phyloP scores from a whole-genome alignment of 2,329 filamentous ascomycete genomes.

The Rhynchosporium graminicola region DNA sequence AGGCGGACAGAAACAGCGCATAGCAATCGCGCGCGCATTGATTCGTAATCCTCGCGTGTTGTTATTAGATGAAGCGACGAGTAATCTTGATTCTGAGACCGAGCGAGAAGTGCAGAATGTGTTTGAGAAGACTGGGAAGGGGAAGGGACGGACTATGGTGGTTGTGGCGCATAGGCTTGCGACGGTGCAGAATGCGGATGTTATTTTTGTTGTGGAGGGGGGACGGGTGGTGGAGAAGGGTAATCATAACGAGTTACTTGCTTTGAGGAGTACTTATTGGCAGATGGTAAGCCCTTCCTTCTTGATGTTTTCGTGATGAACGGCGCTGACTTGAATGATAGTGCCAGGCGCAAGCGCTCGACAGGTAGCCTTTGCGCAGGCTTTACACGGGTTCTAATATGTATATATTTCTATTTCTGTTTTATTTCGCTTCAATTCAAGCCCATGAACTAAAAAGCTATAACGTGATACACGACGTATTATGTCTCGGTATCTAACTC shows the following conservation, averaged over 20 bases:
- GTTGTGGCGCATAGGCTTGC: conserved; percentile 40
- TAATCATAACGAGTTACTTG: conserved; percentile 28
- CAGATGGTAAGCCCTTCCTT: conserved; percentile 29
- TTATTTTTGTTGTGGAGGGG: conserved; percentile 36
- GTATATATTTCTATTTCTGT: too few species aligned
- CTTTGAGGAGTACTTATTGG: conserved; percentile 29
- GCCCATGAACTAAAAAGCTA: not conserved
- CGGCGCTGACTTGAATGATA: not conserved
- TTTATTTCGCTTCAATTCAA: not conserved
- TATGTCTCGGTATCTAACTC: too few species aligned
- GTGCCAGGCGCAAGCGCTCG: conserved; percentile 31
- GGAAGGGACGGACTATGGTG: conserved; percentile 52
- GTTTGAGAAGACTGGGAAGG: conserved; percentile 58
- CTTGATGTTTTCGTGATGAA: not conserved
- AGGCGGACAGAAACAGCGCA: conserved; percentile 56
- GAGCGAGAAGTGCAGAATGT: conserved; percentile 61
- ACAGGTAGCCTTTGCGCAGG: conserved; percentile 24
- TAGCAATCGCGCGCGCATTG: conserved; percentile 55
- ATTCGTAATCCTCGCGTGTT: conserved; percentile 52
- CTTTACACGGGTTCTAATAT: too few species aligned
- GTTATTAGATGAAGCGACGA: conserved; percentile 73
- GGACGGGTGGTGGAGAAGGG: conserved; percentile 34
- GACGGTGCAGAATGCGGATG: conserved; percentile 36
- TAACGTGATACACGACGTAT: too few species aligned
- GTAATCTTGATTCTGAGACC: conserved; percentile 51